Evolutionary conservation across 1,139 yeast genomes (phyloP), one percentile per base, ranked within the genome.

Genomic region (Suhomyces chickasaworum): DNA sequence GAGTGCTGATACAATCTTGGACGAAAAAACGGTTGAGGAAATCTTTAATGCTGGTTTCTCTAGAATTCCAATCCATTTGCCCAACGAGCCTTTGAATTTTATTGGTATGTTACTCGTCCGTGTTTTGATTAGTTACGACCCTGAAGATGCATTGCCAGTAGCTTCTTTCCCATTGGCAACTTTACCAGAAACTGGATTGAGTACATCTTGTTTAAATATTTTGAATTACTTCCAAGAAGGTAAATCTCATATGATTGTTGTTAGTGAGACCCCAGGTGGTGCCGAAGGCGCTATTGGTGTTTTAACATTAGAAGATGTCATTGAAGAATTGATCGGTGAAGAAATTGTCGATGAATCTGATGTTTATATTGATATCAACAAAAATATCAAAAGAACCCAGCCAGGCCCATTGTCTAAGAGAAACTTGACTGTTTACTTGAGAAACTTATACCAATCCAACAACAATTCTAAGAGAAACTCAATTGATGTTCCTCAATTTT

Each of bases 321-420:
- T 93, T 61, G 99, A 93, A 66, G 99, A 93, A 66, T 77, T 93
- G 56, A 93, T 93, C 67, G 99, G 99, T 47, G 98, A 93, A 66
- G 99, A 93, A 65, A 93, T 93, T 59, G 91, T 93, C 42, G 99
- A 93, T 63, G 99, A 93, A 66, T 83, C 91, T n/a, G 99, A 93
- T 63, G 98, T 91, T 21, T 91, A 87, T 61, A 80, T 91, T 49
- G 97, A 90, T 66, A 88, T 91, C 53, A 90, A 89, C 65, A 87
- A 87, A 55, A 87, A 89, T 56, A 89, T 90, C 60, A 86, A 86
- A 63, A 77, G 96, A 58, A 78, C 80, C 29, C 83, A 83, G 53
- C 97, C 97, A 1, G 96, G 96, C 2, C 97, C 97, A 0, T 72
- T 89, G 52, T 77, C 88, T 15, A 86, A 85, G 61, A 74, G 90